Evolutionary conservation across 1,284 basidiomycete genomes (phyloP).

Genomic region (Sporisorium exsertum): DNA sequence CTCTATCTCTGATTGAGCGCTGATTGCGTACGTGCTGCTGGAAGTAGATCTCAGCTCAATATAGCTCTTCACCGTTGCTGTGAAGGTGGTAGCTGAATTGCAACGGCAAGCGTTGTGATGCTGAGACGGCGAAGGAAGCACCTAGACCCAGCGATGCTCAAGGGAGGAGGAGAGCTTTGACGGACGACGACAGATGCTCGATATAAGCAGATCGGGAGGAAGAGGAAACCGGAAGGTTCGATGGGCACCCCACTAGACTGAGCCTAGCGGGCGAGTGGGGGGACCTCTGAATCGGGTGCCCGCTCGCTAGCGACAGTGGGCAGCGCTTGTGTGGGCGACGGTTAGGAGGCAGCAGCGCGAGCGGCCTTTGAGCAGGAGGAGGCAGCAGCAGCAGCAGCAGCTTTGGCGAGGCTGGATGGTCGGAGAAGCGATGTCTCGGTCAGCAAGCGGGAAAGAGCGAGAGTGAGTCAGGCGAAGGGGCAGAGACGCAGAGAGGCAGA

Average conservation of each 20-base stretch:
- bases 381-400: too few species aligned
- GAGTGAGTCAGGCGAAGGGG: too few species aligned
- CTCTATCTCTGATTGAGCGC: neutral
- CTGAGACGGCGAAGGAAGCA: neutral
- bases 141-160: neutral
- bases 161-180: neutral
- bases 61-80: neutral
- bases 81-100: neutral
- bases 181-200: neutral
- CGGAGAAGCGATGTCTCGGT: constrained; percentile 6
- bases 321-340: too few species aligned
- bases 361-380: neutral
- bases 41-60: neutral
- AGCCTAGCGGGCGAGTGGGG: neutral
- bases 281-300: constrained; percentile 1
- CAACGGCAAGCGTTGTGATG: neutral
- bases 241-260: neutral
- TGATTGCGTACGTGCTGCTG: neutral
- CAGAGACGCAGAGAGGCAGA: neutral
- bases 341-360: neutral
- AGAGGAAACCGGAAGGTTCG: neutral
- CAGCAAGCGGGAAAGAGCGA: neutral
- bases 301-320: neutral
- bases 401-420: constrained; percentile 4
- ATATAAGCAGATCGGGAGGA: neutral